These are phyloP conservation scores for Rhizopogon vinicolor DNA, from an alignment of 768 basidiomycete species.

Conservation along the genomic window DNA sequence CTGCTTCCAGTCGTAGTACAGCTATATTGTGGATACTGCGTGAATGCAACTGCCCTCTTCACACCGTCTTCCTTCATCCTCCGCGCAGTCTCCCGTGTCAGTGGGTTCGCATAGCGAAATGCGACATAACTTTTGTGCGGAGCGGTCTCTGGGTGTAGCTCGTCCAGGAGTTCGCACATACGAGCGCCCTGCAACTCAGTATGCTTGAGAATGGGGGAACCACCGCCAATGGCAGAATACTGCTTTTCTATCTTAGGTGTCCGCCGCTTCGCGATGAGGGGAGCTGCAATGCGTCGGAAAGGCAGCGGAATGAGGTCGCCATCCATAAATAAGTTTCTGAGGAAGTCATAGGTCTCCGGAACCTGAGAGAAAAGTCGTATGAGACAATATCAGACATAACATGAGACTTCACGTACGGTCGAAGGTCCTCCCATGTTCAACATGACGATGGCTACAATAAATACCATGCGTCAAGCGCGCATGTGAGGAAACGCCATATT, in stretches of 20 bases:
- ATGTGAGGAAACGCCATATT: neutral
- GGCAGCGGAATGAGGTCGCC: constrained; percentile 94
- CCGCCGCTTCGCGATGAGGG: constrained; percentile 81
- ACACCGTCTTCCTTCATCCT: constrained; percentile 92
- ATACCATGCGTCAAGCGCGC: constrained; percentile 12
- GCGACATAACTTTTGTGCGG: constrained; percentile 96
- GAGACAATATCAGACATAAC: constrained; percentile 2
- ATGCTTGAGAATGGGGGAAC: constrained; percentile 91
- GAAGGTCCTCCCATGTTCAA: constrained; percentile 99
- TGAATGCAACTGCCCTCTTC: constrained; percentile 89
- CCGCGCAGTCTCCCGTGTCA: constrained; percentile 77
- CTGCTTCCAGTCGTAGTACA: constrained; percentile 98
- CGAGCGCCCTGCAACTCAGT: constrained; percentile 84
- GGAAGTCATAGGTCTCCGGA: constrained; percentile 87
- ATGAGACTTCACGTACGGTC: constrained; percentile 52
- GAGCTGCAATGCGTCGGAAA: constrained; percentile 84
- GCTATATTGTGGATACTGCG: constrained; percentile 98
- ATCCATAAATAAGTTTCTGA: constrained; percentile 88
- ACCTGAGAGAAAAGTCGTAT: constrained; percentile 45
- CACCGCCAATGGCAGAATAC: constrained; percentile 92
- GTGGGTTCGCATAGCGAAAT: constrained; percentile 88
- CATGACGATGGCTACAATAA: constrained; percentile 78
- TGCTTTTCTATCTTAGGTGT: constrained; percentile 94
- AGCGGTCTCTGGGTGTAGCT: constrained; percentile 87
- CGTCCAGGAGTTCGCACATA: constrained; percentile 89